Conservation (phyloP, 2,329 filamentous ascomycete genomes). For the Exophiala sp. region DNA sequence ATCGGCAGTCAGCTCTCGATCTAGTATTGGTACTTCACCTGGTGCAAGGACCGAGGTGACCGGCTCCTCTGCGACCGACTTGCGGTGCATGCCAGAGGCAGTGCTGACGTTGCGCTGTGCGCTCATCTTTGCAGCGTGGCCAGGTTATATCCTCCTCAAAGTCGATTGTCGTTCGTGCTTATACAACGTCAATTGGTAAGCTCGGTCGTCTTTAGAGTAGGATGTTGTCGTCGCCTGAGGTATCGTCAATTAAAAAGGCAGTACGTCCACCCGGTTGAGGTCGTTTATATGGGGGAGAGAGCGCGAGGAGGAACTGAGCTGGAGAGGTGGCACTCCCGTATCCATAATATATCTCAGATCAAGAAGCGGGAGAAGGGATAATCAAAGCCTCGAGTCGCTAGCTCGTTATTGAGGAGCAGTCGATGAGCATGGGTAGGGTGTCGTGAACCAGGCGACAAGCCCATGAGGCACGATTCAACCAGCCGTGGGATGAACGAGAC, state of each 20-base stretch:
- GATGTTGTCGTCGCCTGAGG: not conserved
- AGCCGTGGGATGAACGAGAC: not conserved
- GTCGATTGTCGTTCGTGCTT: constrained; percentile 4
- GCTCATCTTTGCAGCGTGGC: constrained; percentile 13
- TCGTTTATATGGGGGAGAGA: not conserved
- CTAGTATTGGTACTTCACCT: constrained; percentile 46
- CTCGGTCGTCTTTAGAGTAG: not conserved
- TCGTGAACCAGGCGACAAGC: not conserved
- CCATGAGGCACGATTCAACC: constrained; percentile 5
- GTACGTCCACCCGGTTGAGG: not conserved
- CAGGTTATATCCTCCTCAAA: not conserved
- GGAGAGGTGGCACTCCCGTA: not conserved
- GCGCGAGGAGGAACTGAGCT: not conserved
- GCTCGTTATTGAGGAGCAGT: constrained; percentile 1
- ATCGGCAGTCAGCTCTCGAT: constrained; percentile 47
- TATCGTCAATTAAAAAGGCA: not conserved
- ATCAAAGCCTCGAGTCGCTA: constrained; percentile 15
- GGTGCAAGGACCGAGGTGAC: constrained; percentile 49
- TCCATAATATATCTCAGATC: constrained; percentile 8
- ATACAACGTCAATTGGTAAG: constrained; percentile 5
- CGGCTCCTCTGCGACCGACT: constrained; percentile 44
- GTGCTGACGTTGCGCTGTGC: constrained; percentile 18
- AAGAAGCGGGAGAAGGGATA: not conserved
- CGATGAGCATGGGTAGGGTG: not conserved
- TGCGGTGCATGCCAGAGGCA: constrained; percentile 24